These are phyloP conservation scores for Colletotrichum euphorbiae DNA, from an alignment of 2,329 filamentous ascomycete genomes.

Conservation along the genomic window DNA sequence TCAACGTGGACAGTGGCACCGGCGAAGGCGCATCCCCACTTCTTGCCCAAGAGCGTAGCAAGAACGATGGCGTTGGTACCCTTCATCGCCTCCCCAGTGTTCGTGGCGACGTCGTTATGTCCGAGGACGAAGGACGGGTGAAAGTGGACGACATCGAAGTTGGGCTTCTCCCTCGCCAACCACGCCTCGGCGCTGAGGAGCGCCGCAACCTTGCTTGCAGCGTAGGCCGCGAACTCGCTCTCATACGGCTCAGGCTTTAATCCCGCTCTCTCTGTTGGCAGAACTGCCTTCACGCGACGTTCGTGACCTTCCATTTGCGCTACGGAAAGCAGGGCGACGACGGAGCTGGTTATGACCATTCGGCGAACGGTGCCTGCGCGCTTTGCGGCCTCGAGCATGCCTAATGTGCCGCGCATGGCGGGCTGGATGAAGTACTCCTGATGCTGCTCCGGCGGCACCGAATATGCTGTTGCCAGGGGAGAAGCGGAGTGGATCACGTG, in stretches of 20 bases:
- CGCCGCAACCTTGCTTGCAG: constrained; percentile 50
- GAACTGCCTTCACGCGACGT: background rate
- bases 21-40: constrained; percentile 41
- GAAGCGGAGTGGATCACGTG: constrained; percentile 52
- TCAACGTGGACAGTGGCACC: constrained; percentile 52
- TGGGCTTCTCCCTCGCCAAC: constrained; percentile 47
- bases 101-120: constrained; percentile 49
- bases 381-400: constrained; percentile 62
- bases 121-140: constrained; percentile 53
- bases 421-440: constrained; percentile 63
- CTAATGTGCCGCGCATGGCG: constrained; percentile 64
- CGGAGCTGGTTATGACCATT: constrained; percentile 63
- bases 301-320: constrained; percentile 35
- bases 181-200: constrained; percentile 49
- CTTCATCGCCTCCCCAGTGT: constrained; percentile 45
- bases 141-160: constrained; percentile 51
- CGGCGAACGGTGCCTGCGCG: constrained; percentile 50
- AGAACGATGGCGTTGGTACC: constrained; percentile 51
- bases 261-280: constrained; percentile 18
- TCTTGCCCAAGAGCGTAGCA: constrained; percentile 48
- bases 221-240: constrained; percentile 50
- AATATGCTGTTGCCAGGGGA: constrained; percentile 51
- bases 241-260: constrained; percentile 37
- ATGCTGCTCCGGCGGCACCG: constrained; percentile 71
- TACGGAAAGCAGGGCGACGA: constrained; percentile 50